phyloP scores from a whole-genome alignment of 306 rosid genomes.

The Cicer pinnatifidum region DNA sequence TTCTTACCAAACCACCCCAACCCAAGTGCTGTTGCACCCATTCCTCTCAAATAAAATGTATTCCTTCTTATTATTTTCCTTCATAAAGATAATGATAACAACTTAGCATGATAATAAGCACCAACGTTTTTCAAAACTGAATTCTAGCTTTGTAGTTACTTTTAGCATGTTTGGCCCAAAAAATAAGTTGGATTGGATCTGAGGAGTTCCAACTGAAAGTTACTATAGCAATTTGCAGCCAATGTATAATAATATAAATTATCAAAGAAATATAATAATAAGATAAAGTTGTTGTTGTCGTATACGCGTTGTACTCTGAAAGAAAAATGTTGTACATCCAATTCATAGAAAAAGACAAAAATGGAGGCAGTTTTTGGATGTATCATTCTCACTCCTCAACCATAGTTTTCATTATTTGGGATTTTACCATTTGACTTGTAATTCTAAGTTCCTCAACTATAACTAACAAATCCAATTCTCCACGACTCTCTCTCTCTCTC shows the following conservation, averaged over 20 bases:
- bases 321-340: background rate
- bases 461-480: slow-evolving; percentile 39
- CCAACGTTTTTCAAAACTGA: background rate
- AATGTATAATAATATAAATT: background rate
- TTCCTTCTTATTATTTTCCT: background rate
- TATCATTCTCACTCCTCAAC: background rate
- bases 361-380: slow-evolving; percentile 34
- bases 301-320: slow-evolving; percentile 39
- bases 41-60: background rate
- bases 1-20: slow-evolving; percentile 37
- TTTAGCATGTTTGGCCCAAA: slow-evolving; percentile 18
- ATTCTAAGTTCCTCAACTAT: background rate
- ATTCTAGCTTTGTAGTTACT: slow-evolving; percentile 11
- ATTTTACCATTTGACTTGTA: slow-evolving; percentile 35
- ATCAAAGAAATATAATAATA: background rate
- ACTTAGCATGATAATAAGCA: background rate
- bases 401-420: no score
- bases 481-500: slow-evolving; percentile 43
- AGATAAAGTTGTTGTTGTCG: slow-evolving; percentile 44
- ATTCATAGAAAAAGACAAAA: slow-evolving; percentile 31
- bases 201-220: slow-evolving; percentile 28
- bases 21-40: slow-evolving; percentile 8
- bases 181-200: background rate
- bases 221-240: background rate
- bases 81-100: background rate